phyloP scores from a whole-genome alignment of 768 basidiomycete species.

The Neoboletus subvelutipes region DNA sequence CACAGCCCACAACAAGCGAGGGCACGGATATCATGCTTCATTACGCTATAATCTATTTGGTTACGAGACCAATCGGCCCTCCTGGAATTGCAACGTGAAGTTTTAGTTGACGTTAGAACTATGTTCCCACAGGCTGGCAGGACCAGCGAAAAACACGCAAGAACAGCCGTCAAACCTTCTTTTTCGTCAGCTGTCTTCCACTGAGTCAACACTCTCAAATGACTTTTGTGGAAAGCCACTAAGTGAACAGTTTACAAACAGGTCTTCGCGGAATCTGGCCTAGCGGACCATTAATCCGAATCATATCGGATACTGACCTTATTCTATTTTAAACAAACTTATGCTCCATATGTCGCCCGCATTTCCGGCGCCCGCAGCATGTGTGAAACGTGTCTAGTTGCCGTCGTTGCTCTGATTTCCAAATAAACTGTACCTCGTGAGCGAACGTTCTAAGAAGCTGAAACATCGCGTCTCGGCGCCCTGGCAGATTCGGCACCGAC shows the following conservation, averaged over 20 bases:
- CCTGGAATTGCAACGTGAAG: no score
- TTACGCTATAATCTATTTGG: neutral
- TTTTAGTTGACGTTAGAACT: neutral
- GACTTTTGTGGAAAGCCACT: neutral
- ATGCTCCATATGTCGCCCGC: no score
- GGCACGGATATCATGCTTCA: neutral
- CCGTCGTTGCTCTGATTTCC: neutral
- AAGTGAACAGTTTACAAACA: neutral
- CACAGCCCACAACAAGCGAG: neutral
- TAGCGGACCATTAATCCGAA: neutral
- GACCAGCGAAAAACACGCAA: neutral
- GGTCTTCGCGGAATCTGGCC: neutral
- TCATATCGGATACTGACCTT: neutral
- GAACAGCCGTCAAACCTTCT: neutral
- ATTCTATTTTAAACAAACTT: neutral
- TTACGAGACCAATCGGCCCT: no score
- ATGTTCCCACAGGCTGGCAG: neutral
- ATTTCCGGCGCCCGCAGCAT: neutral
- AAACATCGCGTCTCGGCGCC: no score
- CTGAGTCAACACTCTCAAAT: no score
- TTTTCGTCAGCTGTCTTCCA: neutral
- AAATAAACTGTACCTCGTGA: no score
- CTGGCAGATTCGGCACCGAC: neutral
- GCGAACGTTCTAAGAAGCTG: neutral
- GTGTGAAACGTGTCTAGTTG: no score